Conservation (phyloP, 1,139 yeast genomes). For the Hanseniaspora uvarum region DNA sequence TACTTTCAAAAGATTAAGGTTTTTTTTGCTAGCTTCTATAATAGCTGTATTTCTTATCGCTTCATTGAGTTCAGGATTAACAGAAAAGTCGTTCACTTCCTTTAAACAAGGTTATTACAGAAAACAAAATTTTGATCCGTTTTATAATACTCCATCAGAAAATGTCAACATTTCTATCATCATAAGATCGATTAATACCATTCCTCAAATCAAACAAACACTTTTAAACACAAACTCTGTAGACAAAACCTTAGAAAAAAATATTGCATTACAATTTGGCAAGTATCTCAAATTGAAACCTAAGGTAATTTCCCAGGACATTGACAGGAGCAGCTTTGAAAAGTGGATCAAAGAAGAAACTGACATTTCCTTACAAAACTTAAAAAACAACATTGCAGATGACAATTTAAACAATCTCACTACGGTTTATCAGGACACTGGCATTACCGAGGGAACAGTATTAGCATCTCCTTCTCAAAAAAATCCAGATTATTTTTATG, state of each 20-base stretch:
- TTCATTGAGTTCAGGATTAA: not conserved
- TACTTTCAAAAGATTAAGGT: not conserved
- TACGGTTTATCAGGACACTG: conserved; percentile 26
- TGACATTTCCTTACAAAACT: conserved; percentile 41
- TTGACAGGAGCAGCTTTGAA: conserved; percentile 37
- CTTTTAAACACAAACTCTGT: not conserved
- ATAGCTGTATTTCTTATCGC: not conserved
- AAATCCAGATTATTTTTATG: conserved; percentile 71
- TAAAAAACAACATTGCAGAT: conserved; percentile 59
- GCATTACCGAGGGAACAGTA: conserved; percentile 57
- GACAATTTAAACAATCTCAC: conserved; percentile 27
- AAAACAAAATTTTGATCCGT: not conserved
- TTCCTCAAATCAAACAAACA: not conserved
- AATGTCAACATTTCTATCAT: not conserved
- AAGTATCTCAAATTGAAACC: conserved; percentile 10
- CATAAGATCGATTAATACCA: not conserved
- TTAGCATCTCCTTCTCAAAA: conserved; percentile 70
- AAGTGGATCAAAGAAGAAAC: conserved; percentile 49
- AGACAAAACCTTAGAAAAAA: not conserved
- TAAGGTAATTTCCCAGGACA: conserved; percentile 4
- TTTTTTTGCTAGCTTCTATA: not conserved
- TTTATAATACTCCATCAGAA: not conserved
- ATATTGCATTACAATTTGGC: not conserved
- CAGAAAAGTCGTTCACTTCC: not conserved
- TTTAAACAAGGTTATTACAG: not conserved